These are phyloP conservation scores for Neonectria faginata DNA, from an alignment of 2,329 filamentous ascomycete species.

Conservation along the genomic window DNA sequence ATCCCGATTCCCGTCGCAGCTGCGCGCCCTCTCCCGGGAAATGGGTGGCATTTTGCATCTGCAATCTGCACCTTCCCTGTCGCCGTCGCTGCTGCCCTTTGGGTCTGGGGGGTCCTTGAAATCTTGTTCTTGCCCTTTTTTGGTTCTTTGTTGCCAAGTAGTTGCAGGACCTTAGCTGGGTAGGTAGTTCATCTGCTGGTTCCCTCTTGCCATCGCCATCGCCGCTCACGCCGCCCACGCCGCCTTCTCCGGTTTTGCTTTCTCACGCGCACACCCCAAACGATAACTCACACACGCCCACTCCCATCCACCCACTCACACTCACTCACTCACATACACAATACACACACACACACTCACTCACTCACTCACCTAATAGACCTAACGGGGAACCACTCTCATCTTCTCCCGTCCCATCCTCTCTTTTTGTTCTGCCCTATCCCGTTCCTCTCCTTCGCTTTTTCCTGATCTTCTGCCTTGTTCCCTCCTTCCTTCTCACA, in stretches of 20 bases:
- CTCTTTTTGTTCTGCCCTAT: conserved; percentile 41
- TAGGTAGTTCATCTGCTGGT: conserved; percentile 12
- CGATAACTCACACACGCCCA: not conserved
- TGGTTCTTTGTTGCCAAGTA: not conserved
- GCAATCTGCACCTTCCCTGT: conserved; percentile 15
- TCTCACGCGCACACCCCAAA: not conserved
- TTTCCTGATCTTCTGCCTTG: conserved; percentile 10
- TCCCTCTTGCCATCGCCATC: conserved; percentile 17
- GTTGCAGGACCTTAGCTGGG: too few relatives aligned
- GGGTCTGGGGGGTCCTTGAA: conserved; percentile 5
- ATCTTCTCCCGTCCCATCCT: conserved; percentile 24
- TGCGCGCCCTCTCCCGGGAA: conserved; percentile 18
- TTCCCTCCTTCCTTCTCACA: conserved; percentile 3
- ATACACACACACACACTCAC: not conserved
- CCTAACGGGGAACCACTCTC: conserved; percentile 21
- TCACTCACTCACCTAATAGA: conserved; percentile 12
- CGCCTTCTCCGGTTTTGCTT: not conserved
- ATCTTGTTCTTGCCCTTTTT: conserved; percentile 2
- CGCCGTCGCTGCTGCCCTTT: conserved; percentile 8
- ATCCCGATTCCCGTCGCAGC: conserved; percentile 12
- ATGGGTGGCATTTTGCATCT: conserved; percentile 19
- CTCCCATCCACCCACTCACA: not conserved
- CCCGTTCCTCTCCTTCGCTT: conserved; percentile 29
- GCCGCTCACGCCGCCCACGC: conserved; percentile 6
- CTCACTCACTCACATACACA: not conserved